Percentiles rank a stretch among this genome's conserved stretches.
Evolutionary conservation across 1,139 yeast genomes (phyloP).

Genomic region (Protomyces arabidopsidicola): DNA sequence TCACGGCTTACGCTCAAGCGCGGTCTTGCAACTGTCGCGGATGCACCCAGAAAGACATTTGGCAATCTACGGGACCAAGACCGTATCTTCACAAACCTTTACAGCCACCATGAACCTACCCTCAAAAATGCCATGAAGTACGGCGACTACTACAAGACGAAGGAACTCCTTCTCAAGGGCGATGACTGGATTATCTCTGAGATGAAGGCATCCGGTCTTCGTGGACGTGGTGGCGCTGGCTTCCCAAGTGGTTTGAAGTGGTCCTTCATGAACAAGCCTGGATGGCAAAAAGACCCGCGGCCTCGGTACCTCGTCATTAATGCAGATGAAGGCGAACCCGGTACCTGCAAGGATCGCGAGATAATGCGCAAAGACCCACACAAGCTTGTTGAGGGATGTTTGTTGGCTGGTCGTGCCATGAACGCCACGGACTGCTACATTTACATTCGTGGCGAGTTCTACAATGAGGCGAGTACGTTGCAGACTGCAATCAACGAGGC

Average conservation of each 20-base stretch:
- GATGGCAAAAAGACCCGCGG: slow-evolving; percentile 83
- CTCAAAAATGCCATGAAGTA: slow-evolving; percentile 66
- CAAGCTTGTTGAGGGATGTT: slow-evolving; percentile 81
- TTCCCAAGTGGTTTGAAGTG: slow-evolving; percentile 86
- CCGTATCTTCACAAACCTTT: slow-evolving; percentile 78
- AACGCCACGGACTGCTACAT: slow-evolving; percentile 89
- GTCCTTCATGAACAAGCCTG: slow-evolving; percentile 93
- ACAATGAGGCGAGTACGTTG: slow-evolving; percentile 65
- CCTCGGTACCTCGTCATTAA: slow-evolving; percentile 82
- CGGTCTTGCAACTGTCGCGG: slow-evolving; percentile 39
- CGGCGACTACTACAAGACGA: slow-evolving; percentile 91
- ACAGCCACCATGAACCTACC: slow-evolving; percentile 69
- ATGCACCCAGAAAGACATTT: slow-evolving; percentile 46
- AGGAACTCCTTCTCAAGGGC: slow-evolving; percentile 74
- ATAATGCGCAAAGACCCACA: slow-evolving; percentile 87
- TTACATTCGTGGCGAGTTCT: slow-evolving; percentile 83
- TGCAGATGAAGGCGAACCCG: slow-evolving; percentile 94
- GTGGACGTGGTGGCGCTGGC: slow-evolving; percentile 94
- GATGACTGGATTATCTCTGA: slow-evolving; percentile 63
- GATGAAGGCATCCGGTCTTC: slow-evolving; percentile 73
- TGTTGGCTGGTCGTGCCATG: slow-evolving; percentile 84
- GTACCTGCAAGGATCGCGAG: slow-evolving; percentile 87
- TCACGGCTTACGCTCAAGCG: slow-evolving; percentile 19
- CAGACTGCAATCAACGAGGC: slow-evolving; percentile 84
- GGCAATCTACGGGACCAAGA: slow-evolving; percentile 75